phyloP scores from a whole-genome alignment of 1,284 basidiomycete genomes.

The Austropuccinia psidii region DNA sequence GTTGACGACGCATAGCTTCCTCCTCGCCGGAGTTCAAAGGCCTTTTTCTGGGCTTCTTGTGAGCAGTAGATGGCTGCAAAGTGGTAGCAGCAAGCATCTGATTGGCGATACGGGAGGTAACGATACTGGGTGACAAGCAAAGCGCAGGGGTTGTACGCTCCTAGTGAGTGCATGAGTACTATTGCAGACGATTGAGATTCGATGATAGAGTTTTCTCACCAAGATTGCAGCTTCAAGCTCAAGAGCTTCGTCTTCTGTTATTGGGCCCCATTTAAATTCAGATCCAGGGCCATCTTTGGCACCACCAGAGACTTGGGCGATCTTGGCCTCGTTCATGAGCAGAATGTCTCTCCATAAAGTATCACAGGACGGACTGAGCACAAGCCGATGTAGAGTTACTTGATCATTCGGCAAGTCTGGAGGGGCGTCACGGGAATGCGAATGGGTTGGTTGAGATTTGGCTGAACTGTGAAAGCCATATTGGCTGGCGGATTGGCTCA shows the following conservation, averaged over 20 bases:
- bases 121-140: slow-evolving; percentile 34
- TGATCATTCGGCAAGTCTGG: slow-evolving; percentile 26
- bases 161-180: neutral
- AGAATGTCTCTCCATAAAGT: slow-evolving; percentile 33
- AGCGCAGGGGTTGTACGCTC: slow-evolving; percentile 32
- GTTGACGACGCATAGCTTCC: slow-evolving; percentile 32
- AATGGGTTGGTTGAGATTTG: neutral
- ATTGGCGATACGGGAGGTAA: slow-evolving; percentile 36
- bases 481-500: neutral
- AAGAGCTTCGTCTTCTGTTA: slow-evolving; percentile 33
- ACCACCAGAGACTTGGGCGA: neutral
- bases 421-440: neutral
- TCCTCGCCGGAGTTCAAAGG: slow-evolving; percentile 34
- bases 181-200: neutral
- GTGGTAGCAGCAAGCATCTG: slow-evolving; percentile 31
- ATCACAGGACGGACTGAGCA: slow-evolving; percentile 34
- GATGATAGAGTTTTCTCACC: slow-evolving; percentile 4
- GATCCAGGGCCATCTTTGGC: neutral
- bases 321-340: slow-evolving; percentile 32
- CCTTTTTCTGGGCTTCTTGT: slow-evolving; percentile 31
- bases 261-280: slow-evolving; percentile 30
- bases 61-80: slow-evolving; percentile 32
- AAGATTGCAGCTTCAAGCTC: slow-evolving; percentile 29
- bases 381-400: slow-evolving; percentile 16
- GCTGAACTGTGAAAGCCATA: neutral